Conservation (phyloP, 345 rosid genomes). For the Crucihimalaya himalaica region DNA sequence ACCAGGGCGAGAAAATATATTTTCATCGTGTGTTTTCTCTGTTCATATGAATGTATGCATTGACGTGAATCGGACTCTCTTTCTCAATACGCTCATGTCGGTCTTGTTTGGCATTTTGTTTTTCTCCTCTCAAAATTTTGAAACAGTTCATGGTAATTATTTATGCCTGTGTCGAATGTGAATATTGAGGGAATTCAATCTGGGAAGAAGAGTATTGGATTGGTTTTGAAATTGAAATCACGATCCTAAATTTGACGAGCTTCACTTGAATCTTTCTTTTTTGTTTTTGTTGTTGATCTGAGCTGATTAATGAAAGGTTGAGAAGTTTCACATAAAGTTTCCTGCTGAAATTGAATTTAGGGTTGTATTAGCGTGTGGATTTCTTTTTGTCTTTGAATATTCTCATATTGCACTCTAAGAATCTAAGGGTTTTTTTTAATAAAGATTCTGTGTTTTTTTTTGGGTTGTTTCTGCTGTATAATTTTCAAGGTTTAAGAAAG, state of each 20-base stretch:
- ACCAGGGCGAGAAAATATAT: background rate
- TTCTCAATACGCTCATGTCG: background rate
- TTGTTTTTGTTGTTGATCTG: constrained; percentile 1
- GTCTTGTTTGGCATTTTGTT: background rate
- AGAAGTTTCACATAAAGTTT: background rate
- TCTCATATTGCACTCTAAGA: constrained; percentile 6
- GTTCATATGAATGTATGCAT: constrained; percentile 12
- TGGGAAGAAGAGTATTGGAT: constrained; percentile 10
- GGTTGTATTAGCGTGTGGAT: background rate
- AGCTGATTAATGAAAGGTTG: background rate
- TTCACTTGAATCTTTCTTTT: background rate
- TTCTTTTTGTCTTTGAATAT: constrained; percentile 4
- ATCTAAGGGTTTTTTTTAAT: background rate
- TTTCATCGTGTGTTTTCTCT: background rate
- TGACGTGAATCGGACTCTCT: background rate
- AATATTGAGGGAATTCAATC: background rate
- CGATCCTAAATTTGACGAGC: constrained; percentile 8
- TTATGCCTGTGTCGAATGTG: constrained; percentile 5
- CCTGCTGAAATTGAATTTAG: background rate
- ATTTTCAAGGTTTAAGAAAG: constrained; percentile 30
- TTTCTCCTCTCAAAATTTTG: background rate
- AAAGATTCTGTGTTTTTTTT: constrained; percentile 11
- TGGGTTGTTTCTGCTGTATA: constrained; percentile 1
- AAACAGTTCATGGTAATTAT: constrained; percentile 1
- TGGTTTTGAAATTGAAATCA: background rate